Evolutionary conservation across 2,329 filamentous ascomycete species (phyloP).

Genomic region (Dactylellina haptotyla): DNA sequence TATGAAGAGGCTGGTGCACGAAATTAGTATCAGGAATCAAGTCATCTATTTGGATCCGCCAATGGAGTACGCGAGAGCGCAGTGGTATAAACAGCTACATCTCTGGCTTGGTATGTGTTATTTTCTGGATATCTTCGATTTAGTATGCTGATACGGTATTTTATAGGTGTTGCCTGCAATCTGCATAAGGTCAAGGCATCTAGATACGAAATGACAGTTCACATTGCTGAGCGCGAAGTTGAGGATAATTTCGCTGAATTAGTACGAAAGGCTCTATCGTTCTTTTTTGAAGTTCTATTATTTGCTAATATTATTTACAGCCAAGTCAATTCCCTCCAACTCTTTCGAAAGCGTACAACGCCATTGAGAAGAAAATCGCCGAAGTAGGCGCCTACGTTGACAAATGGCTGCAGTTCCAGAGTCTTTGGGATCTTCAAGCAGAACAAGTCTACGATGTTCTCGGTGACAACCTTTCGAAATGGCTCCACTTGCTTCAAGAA

Average conservation of each 20-base stretch:
- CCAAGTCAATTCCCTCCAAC: conserved; percentile 83
- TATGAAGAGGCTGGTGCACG: conserved; percentile 80
- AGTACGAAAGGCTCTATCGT: conserved; percentile 30
- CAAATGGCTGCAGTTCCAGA: conserved; percentile 99
- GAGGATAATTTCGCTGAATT: conserved; percentile 83
- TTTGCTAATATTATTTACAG: conserved; percentile 31
- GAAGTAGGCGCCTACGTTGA: conserved; percentile 88
- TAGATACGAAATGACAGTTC: conserved; percentile 88
- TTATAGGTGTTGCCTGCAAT: conserved; percentile 78
- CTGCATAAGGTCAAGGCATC: conserved; percentile 93
- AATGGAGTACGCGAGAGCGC: conserved; percentile 87
- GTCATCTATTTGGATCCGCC: conserved; percentile 96
- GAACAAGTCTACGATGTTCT: conserved; percentile 94
- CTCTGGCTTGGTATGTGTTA: conserved; percentile 77
- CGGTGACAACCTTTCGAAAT: conserved; percentile 88
- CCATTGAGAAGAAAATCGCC: conserved; percentile 82
- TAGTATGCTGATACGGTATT: conserved; percentile 1
- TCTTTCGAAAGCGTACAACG: conserved; percentile 80
- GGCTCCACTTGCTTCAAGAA: conserved; percentile 95
- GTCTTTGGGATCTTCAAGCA: conserved; percentile 95
- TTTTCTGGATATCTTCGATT: not conserved
- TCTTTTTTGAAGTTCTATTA: not conserved
- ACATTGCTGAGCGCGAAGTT: conserved; percentile 71
- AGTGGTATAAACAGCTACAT: conserved; percentile 92
- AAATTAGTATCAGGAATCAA: conserved; percentile 97